Evolutionary conservation across 2,329 filamentous ascomycete species (phyloP).

Genomic region (Chrysoporthe cubensis): DNA sequence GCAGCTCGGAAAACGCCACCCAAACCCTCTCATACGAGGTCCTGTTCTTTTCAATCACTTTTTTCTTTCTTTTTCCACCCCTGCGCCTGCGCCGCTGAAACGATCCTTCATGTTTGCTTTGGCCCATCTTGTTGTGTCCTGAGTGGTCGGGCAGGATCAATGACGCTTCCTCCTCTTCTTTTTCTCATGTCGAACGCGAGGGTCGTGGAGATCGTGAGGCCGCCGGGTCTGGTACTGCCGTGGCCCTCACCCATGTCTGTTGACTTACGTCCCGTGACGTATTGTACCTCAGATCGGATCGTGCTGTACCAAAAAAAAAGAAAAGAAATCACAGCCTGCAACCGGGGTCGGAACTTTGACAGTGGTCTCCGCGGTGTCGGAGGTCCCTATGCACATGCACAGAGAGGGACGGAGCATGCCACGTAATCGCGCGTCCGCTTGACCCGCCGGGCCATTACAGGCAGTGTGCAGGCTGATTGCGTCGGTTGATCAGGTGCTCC

Average conservation of each 20-base stretch:
- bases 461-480: conserved; percentile 34
- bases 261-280: not conserved
- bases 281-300: not conserved
- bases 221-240: not conserved
- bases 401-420: not conserved
- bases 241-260: too few species aligned
- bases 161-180: not conserved
- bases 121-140: not conserved
- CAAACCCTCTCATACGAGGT: not conserved
- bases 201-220: not conserved
- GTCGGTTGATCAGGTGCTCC: conserved; percentile 43
- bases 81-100: not conserved
- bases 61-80: not conserved
- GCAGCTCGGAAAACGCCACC: not conserved
- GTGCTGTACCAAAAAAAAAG: not conserved
- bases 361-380: not conserved
- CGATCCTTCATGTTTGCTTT: not conserved
- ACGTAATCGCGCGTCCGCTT: not conserved
- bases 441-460: conserved; percentile 16
- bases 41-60: not conserved
- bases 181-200: not conserved
- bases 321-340: not conserved
- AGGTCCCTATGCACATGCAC: not conserved
- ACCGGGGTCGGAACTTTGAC: not conserved
- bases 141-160: not conserved